Base-by-base conservation (phyloP, 768 basidiomycete genomes). In the Collybiopsis luxurians region DNA sequence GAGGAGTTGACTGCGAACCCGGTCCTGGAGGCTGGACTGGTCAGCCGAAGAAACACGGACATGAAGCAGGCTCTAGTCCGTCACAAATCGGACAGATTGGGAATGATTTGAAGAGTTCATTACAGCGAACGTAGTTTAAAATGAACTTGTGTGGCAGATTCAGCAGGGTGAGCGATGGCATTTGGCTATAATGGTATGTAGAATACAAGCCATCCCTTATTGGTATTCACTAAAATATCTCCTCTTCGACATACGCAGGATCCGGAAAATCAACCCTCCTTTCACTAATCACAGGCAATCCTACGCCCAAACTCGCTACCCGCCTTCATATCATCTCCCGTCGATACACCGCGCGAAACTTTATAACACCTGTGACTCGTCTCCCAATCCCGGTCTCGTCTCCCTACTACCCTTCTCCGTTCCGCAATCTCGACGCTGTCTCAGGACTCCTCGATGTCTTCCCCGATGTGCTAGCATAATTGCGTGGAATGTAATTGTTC, bases 211-310 rank as follows among this genome's bases (percentile, higher is more conserved):
- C n/a, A n/a, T n/a, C n/a, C n/a, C n/a, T n/a, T n/a, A n/a, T n/a
- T n/a, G n/a, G n/a, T n/a, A n/a, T n/a, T n/a, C n/a, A n/a, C n/a
- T n/a, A n/a, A n/a, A n/a, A n/a, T n/a, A n/a, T n/a, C n/a, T n/a
- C n/a, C n/a, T n/a, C n/a, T n/a, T n/a, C n/a, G n/a, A n/a, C n/a
- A n/a, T n/a, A n/a, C n/a, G n/a, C n/a, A 92, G 91, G 96, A 44
- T 94, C 92, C 0, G 96, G 96, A 15, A 99, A 98, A 74, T 95
- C 95, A 0, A 98, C 96, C 0, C 85, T 98, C 5, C 78, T 98
- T 21, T 86, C 95, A 17, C 70, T 98, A 28, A 73, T 99, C 38
- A 93, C 93, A 0, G 96, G 96, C 24, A 94, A 59, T 98, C 96
- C 1, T 98, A 89, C 74, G 87, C 86, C 4, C 90, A 92, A 65